Percentiles rank a stretch among this genome's conserved stretches.
phyloP scores from a whole-genome alignment of 2,329 filamentous ascomycete genomes.

The Amauroascus niger region DNA sequence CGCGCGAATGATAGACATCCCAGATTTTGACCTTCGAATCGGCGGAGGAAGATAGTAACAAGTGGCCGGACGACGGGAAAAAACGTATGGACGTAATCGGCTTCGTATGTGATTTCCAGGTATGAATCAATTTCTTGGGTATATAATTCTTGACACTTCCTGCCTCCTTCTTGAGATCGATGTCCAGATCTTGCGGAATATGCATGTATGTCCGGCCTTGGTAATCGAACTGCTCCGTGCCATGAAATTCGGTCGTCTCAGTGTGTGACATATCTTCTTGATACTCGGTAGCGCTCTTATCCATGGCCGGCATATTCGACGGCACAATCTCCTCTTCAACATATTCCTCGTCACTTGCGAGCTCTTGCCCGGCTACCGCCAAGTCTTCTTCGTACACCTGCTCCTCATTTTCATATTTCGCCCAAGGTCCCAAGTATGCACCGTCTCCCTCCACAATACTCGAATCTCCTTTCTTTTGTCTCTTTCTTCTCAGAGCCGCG shows the following conservation, averaged over 20 bases:
- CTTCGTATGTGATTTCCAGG: slow-evolving; percentile 77
- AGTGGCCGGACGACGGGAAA: slow-evolving; percentile 77
- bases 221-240: slow-evolving; percentile 75
- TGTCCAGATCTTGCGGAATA: slow-evolving; percentile 77
- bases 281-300: slow-evolving; percentile 44
- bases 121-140: slow-evolving; percentile 86
- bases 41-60: slow-evolving; percentile 80
- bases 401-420: slow-evolving; percentile 65
- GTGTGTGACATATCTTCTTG: slow-evolving; percentile 49
- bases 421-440: slow-evolving; percentile 92
- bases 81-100: slow-evolving; percentile 83
- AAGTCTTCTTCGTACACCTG: slow-evolving; percentile 58
- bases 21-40: slow-evolving; percentile 88
- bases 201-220: slow-evolving; percentile 97
- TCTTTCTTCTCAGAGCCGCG: slow-evolving; percentile 56
- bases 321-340: slow-evolving; percentile 61
- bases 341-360: slow-evolving; percentile 70
- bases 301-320: slow-evolving; percentile 40
- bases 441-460: slow-evolving; percentile 75
- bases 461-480: slow-evolving; percentile 77
- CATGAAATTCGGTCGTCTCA: slow-evolving; percentile 84
- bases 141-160: slow-evolving; percentile 81
- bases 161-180: slow-evolving; percentile 71
- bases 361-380: slow-evolving; percentile 58
- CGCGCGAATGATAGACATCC: slow-evolving; percentile 83